These are phyloP conservation scores for Trypanosoma platydactyli DNA, from an alignment of 208 protist species.

Conservation along the genomic window DNA sequence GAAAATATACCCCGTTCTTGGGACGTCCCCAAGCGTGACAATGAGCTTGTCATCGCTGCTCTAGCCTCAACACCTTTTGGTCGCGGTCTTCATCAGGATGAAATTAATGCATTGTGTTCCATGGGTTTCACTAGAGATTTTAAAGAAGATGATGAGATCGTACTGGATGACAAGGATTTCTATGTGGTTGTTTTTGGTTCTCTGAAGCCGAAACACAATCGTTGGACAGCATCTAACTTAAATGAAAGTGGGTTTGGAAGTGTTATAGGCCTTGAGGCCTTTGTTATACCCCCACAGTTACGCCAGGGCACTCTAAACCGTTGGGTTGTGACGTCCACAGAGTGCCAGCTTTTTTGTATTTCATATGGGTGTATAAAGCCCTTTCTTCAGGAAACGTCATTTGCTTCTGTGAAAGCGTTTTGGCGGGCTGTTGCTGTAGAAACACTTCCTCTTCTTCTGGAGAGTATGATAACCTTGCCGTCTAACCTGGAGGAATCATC, in stretches of 20 bases:
- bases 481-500: constrained; percentile 42
- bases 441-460: constrained; percentile 57
- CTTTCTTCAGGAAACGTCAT: constrained; percentile 72
- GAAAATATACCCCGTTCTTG: constrained; percentile 47
- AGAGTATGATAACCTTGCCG: constrained; percentile 57
- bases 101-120: constrained; percentile 60
- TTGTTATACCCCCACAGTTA: constrained; percentile 54
- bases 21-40: constrained; percentile 53
- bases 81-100: constrained; percentile 45
- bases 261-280: constrained; percentile 62
- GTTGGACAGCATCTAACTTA: constrained; percentile 63
- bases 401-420: constrained; percentile 70
- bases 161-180: constrained; percentile 63
- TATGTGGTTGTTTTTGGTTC: constrained; percentile 75
- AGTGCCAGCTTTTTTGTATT: constrained; percentile 70
- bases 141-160: constrained; percentile 61
- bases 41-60: constrained; percentile 61
- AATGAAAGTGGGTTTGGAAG: constrained; percentile 62
- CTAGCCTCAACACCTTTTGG: constrained; percentile 63
- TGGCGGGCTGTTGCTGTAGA: constrained; percentile 75
- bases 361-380: constrained; percentile 75
- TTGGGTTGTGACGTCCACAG: constrained; percentile 64
- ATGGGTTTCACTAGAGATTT: constrained; percentile 71
- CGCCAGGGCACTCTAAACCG: constrained; percentile 44
- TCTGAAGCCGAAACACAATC: constrained; percentile 54